Conservation (phyloP, 805 yeast species). For the Debaryomyces tyrocola region DNA sequence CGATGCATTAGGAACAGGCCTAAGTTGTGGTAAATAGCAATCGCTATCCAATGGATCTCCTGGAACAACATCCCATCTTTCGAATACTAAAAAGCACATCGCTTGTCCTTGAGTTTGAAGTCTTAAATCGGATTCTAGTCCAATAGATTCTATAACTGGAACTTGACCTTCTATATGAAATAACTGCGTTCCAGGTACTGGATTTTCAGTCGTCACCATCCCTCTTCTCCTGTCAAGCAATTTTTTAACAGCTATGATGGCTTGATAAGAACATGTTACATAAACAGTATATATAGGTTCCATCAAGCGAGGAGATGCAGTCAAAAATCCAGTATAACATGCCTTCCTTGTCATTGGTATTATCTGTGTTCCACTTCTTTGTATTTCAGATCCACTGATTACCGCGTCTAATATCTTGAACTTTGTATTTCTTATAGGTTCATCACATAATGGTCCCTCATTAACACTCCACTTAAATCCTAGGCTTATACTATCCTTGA, state of each 20-base stretch:
- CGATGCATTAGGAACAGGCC: slow-evolving; percentile 68
- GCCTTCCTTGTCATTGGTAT: slow-evolving; percentile 84
- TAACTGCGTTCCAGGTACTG: slow-evolving; percentile 75
- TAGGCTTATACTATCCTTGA: slow-evolving; percentile 58
- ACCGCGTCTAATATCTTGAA: slow-evolving; percentile 68
- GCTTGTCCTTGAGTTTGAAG: slow-evolving; percentile 79
- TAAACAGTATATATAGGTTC: slow-evolving; percentile 77
- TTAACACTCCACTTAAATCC: slow-evolving; percentile 83
- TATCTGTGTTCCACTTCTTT: slow-evolving; percentile 61
- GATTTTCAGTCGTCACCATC: slow-evolving; percentile 33
- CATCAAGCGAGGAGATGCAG: slow-evolving; percentile 74
- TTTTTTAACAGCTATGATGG: slow-evolving; percentile 48
- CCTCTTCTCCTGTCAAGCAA: slow-evolving; percentile 72
- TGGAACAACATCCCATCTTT: slow-evolving; percentile 76
- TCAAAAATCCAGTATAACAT: slow-evolving; percentile 74
- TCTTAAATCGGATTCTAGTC: slow-evolving; percentile 84
- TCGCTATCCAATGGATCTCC: slow-evolving; percentile 86
- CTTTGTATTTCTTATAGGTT: slow-evolving; percentile 66
- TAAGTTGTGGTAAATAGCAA: slow-evolving; percentile 62
- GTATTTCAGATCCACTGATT: slow-evolving; percentile 47
- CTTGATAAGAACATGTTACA: slow-evolving; percentile 51
- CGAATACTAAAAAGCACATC: slow-evolving; percentile 62
- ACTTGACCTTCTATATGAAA: slow-evolving; percentile 59
- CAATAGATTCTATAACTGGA: slow-evolving; percentile 90
- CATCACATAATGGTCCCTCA: slow-evolving; percentile 94